These are phyloP conservation scores for Boletus pseudopeckii DNA, from an alignment of 768 basidiomycete species.

Conservation along the genomic window DNA sequence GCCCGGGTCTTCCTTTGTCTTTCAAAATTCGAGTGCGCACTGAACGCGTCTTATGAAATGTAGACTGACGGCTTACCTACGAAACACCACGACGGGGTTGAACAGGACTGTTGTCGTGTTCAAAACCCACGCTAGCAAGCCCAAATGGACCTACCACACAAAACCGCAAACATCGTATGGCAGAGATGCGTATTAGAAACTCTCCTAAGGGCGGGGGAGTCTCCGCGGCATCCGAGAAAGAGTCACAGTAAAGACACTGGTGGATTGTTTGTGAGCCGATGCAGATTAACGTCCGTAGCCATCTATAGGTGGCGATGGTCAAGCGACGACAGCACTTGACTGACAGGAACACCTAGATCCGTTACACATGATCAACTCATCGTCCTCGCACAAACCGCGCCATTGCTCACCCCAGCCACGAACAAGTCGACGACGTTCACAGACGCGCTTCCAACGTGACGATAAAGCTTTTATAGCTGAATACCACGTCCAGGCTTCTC, in stretches of 20 bases:
- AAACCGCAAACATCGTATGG: not conserved
- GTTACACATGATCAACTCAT: not conserved
- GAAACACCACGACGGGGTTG: not conserved
- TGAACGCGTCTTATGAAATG: too few species aligned
- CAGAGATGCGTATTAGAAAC: not conserved
- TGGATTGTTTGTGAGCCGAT: not conserved
- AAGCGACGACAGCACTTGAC: not conserved
- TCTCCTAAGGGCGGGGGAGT: too few species aligned
- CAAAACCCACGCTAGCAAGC: not conserved
- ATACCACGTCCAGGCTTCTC: not conserved
- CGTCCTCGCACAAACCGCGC: not conserved
- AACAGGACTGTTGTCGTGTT: not conserved
- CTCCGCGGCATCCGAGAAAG: not conserved
- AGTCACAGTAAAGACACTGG: not conserved
- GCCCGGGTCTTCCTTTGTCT: too few species aligned
- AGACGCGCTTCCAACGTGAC: not conserved
- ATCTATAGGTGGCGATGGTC: not conserved
- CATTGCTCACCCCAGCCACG: not conserved
- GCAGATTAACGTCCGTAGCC: not conserved
- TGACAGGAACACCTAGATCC: not conserved
- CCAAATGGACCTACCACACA: not conserved
- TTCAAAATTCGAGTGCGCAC: not conserved
- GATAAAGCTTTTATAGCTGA: not conserved
- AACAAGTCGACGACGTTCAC: not conserved
- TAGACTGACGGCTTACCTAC: not conserved